phyloP scores from a whole-genome alignment of 2,329 filamentous ascomycete genomes.

The Colletotrichum abscissum region DNA sequence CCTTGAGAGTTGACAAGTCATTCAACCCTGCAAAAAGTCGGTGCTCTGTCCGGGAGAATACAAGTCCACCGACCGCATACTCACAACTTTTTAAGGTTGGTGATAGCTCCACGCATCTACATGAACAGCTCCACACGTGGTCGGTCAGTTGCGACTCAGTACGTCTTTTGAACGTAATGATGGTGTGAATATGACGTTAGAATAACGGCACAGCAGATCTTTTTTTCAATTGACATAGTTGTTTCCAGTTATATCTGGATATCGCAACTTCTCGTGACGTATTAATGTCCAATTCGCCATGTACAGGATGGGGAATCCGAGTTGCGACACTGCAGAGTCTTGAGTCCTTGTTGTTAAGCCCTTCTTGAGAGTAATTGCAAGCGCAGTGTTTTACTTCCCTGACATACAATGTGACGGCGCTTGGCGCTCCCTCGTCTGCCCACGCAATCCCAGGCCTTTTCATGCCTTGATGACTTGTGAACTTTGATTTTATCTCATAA shows the following conservation, averaged over 20 bases:
- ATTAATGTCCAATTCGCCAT: background rate
- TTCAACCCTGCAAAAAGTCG: slow-evolving; percentile 6
- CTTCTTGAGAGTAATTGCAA: background rate
- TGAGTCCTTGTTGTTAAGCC: background rate
- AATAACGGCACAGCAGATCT: background rate
- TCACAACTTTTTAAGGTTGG: slow-evolving; percentile 15
- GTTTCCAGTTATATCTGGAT: background rate
- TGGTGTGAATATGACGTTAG: slow-evolving; percentile 15
- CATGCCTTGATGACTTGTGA: background rate
- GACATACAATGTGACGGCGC: background rate
- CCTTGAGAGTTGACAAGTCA: slow-evolving; percentile 10
- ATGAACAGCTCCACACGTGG: slow-evolving; percentile 3
- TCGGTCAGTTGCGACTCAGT: slow-evolving; percentile 12
- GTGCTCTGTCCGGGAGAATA: slow-evolving; percentile 1
- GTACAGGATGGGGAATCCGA: background rate
- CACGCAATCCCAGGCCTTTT: background rate
- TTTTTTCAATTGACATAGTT: slow-evolving; percentile 3
- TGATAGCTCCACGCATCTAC: slow-evolving; percentile 2
- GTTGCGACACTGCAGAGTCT: background rate
- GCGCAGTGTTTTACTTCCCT: background rate
- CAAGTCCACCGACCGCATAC: background rate
- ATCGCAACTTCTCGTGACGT: background rate
- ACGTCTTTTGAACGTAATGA: slow-evolving; percentile 8
- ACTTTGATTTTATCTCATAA: background rate
- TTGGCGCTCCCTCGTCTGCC: background rate